Evolutionary conservation across 371 early-diverging fungal genomes (phyloP), one percentile per base, ranked within the genome.

Genomic region (Conidiobolus incongruus): DNA sequence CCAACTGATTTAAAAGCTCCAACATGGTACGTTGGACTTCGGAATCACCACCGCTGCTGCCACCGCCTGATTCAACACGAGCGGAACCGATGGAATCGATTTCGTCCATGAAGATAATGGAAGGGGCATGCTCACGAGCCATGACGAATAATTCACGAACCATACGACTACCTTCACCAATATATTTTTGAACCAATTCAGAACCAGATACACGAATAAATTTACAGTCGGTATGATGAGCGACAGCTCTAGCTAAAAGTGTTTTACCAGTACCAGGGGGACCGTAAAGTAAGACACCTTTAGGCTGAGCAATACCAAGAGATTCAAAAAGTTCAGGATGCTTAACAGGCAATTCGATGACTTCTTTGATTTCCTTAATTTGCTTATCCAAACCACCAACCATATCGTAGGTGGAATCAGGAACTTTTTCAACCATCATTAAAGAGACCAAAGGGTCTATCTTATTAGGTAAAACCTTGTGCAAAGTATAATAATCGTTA

Each of bases 51-150:
- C 75, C 74, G 36, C 81, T 77, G 28, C 77, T 71, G n/a, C n/a
- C n/a, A n/a, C n/a, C n/a, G 35, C 83, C 81, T 21, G 73, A 74
- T 37, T 88, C 93, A 34, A 78, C 77, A 52, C 95, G 76, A 16
- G 86, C 80, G 38, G 91, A 90, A 38, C 99, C 99, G 57, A 99
- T 98, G 12, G 94, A 90, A 65, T 99, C 99, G 40, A 99, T 96
- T 70, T 99, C 99, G 65, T 99, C 99, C 88, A 99, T 98, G 56
- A 99, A 99, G 56, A 99, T 97, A 51, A 99, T 99, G 26, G 94
- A 87, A 19, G 96, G 96, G 0, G 94, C 94, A 52, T 92, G 86
- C 59, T 94, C 92, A 47, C 78, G 72, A 32, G 99, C 99, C 96
- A 99, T 95, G 29, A 95, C 92, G 58, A 99, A 99, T 32, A 99